These are phyloP conservation scores for Butyriboletus appendiculatus DNA, from an alignment of 1,284 basidiomycete genomes.

Conservation along the genomic window DNA sequence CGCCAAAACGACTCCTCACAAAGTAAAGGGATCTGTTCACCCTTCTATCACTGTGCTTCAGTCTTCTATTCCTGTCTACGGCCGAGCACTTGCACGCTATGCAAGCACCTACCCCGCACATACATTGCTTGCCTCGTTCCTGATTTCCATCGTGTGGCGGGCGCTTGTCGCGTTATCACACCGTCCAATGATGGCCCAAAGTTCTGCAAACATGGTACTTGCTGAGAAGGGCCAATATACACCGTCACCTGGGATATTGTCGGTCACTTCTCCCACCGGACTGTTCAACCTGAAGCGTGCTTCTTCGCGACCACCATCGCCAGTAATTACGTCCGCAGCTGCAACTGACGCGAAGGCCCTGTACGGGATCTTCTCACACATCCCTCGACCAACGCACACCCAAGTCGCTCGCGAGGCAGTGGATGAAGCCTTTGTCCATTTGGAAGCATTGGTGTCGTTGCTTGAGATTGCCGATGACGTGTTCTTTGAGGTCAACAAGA, in stretches of 20 bases:
- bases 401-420: constrained; percentile 71
- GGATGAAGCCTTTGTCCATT: constrained; percentile 68
- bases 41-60: constrained; percentile 61
- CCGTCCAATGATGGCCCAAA: constrained; percentile 44
- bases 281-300: constrained; percentile 69
- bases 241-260: constrained; percentile 45
- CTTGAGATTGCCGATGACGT: constrained; percentile 48
- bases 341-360: constrained; percentile 60
- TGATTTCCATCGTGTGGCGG: constrained; percentile 73
- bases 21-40: constrained; percentile 50
- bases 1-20: constrained; percentile 35
- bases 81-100: constrained; percentile 57
- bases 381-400: constrained; percentile 61
- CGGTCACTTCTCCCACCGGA: constrained; percentile 56
- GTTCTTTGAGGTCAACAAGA: constrained; percentile 26
- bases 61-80: constrained; percentile 58
- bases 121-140: constrained; percentile 59
- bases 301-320: constrained; percentile 67
- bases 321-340: constrained; percentile 42
- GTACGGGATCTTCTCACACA: constrained; percentile 54
- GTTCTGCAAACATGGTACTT: constrained; percentile 28
- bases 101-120: constrained; percentile 55
- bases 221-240: constrained; percentile 43
- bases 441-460: constrained; percentile 56
- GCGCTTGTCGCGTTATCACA: constrained; percentile 68